These are phyloP conservation scores for Arthrobotrys conoides DNA, from an alignment of 2,329 filamentous ascomycete species.

Conservation along the genomic window DNA sequence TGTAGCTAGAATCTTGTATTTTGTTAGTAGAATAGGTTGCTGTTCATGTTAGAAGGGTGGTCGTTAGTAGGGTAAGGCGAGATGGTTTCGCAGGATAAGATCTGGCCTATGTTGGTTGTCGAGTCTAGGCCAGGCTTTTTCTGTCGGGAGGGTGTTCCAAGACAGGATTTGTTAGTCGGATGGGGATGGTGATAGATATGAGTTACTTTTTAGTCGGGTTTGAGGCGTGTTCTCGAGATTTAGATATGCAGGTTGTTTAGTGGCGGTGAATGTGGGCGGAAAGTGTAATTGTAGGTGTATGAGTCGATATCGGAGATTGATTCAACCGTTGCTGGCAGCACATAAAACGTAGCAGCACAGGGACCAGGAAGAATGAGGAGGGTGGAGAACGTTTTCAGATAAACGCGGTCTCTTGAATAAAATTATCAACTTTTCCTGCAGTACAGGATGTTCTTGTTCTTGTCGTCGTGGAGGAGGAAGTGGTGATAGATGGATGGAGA, in stretches of 20 bases:
- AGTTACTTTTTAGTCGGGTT: neutral
- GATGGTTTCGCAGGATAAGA: slow-evolving; percentile 3
- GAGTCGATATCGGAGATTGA: slow-evolving; percentile 6
- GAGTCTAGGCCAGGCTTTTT: slow-evolving; percentile 1
- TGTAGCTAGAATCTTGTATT: slow-evolving; percentile 27
- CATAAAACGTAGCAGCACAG: slow-evolving; percentile 1
- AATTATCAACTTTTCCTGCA: neutral
- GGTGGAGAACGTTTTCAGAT: neutral
- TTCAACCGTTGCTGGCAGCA: neutral
- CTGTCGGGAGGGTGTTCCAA: neutral
- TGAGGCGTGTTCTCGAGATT: neutral
- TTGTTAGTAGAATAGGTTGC: slow-evolving; percentile 52
- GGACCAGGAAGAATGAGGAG: neutral
- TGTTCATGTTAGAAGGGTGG: slow-evolving; percentile 54
- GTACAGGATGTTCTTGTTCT: neutral
- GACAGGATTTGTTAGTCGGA: neutral
- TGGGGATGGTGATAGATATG: neutral
- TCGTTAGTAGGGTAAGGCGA: slow-evolving; percentile 44
- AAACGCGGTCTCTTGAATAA: neutral
- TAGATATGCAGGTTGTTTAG: neutral
- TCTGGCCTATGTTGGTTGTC: slow-evolving; percentile 23
- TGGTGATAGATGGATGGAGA: slow-evolving; percentile 23
- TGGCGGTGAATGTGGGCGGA: neutral
- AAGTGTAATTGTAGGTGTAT: slow-evolving; percentile 9
- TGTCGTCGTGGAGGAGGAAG: slow-evolving; percentile 13